phyloP scores from a whole-genome alignment of 2,329 filamentous ascomycete genomes.

The Fusarium subglutinans region DNA sequence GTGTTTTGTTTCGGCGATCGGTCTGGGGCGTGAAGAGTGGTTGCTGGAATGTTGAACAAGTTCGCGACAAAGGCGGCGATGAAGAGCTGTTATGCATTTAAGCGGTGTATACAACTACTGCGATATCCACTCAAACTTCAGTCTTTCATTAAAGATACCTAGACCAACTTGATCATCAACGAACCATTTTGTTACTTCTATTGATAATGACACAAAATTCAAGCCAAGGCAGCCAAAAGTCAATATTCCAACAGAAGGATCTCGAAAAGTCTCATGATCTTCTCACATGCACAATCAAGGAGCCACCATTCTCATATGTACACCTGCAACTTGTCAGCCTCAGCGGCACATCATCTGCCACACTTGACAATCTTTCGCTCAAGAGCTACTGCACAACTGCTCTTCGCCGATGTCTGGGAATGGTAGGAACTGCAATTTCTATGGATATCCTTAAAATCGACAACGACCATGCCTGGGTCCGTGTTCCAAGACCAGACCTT shows the following conservation, averaged over 20 bases:
- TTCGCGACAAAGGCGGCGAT: conserved; percentile 23
- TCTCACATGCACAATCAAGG: conserved; percentile 60
- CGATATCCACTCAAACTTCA: conserved; percentile 7
- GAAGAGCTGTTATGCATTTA: conserved; percentile 33
- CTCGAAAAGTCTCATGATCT: conserved; percentile 58
- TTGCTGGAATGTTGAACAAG: conserved; percentile 1
- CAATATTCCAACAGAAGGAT: conserved; percentile 44
- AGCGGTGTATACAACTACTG: conserved; percentile 29
- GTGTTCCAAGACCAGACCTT: conserved; percentile 70
- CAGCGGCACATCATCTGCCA: conserved; percentile 23
- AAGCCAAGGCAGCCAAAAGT: conserved; percentile 33
- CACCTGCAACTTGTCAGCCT: conserved; percentile 60
- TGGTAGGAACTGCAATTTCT: conserved; percentile 71
- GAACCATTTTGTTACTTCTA: neutral
- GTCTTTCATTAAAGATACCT: conserved; percentile 5
- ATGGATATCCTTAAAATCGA: conserved; percentile 75
- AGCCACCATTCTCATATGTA: conserved; percentile 65
- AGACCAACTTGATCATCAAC: neutral
- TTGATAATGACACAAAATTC: conserved; percentile 37
- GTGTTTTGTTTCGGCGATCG: neutral
- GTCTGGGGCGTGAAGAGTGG: neutral
- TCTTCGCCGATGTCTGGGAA: conserved; percentile 74
- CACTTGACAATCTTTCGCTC: conserved; percentile 69
- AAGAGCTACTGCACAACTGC: conserved; percentile 71
- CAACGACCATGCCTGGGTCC: conserved; percentile 67